A percentile compares a stretch with the other conserved stretches of the same genome.
phyloP scores from a whole-genome alignment of 148 eudicot genomes.

The Cornus suecica region DNA sequence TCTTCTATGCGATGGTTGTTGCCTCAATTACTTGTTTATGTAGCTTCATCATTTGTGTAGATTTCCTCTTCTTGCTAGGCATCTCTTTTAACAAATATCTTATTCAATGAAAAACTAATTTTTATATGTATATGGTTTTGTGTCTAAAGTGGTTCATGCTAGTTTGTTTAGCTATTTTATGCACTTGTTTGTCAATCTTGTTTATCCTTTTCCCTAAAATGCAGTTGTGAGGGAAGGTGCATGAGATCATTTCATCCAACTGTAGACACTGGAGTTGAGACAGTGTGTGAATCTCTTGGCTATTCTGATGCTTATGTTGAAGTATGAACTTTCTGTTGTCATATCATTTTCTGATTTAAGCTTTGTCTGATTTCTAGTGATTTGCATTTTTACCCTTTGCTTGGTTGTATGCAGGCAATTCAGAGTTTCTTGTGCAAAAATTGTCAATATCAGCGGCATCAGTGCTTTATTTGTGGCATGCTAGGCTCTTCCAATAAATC shows the following conservation, averaged over 20 bases:
- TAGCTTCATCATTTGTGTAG: not conserved
- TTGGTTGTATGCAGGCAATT: slow-evolving; percentile 53
- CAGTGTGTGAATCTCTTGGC: slow-evolving; percentile 60
- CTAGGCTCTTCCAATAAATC: slow-evolving; percentile 65
- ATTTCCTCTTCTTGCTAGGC: slow-evolving; percentile 4
- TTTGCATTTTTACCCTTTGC: slow-evolving; percentile 4
- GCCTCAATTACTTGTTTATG: not conserved
- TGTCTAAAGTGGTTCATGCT: not conserved
- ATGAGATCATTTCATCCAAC: slow-evolving; percentile 81
- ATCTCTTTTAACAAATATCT: not conserved
- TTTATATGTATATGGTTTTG: not conserved
- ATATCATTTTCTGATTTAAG: not conserved
- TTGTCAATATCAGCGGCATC: slow-evolving; percentile 69
- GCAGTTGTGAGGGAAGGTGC: slow-evolving; percentile 82
- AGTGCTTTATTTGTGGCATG: slow-evolving; percentile 71
- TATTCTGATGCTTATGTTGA: slow-evolving; percentile 45
- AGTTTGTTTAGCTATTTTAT: not conserved
- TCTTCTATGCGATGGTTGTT: not conserved
- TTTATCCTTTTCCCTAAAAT: not conserved
- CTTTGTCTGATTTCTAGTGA: not conserved
- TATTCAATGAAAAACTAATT: not conserved
- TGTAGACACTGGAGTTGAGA: slow-evolving; percentile 44
- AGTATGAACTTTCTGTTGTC: slow-evolving; percentile 29
- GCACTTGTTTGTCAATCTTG: not conserved
- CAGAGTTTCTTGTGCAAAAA: slow-evolving; percentile 59